Evolutionary conservation across 129 eudicot genomes (phyloP).

Genomic region (Centella asiatica): DNA sequence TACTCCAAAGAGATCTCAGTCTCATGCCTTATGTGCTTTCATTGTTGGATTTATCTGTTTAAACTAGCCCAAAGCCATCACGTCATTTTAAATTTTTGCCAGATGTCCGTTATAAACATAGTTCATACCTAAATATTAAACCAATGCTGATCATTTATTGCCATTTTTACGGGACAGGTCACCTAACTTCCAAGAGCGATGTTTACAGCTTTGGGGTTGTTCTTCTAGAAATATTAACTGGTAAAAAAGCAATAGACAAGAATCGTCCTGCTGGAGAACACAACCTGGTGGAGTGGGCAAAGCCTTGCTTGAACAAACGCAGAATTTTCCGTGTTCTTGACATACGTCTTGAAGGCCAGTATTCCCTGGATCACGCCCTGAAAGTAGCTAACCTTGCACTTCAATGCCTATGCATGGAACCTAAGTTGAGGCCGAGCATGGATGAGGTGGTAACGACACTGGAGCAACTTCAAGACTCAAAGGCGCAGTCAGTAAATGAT

Average conservation of each 20-base stretch:
- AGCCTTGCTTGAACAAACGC: constrained; percentile 61
- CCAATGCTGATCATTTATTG: neutral
- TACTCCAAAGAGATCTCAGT: neutral
- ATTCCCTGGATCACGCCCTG: constrained; percentile 51
- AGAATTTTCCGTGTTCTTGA: constrained; percentile 68
- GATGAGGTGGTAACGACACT: constrained; percentile 58
- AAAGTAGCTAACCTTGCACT: constrained; percentile 61
- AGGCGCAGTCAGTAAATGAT: constrained; percentile 20
- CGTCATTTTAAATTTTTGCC: neutral
- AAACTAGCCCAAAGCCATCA: no score
- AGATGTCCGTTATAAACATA: neutral
- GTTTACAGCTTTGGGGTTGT: constrained; percentile 90
- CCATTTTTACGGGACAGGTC: constrained; percentile 38
- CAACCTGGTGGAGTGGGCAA: constrained; percentile 86
- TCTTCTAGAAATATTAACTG: constrained; percentile 70
- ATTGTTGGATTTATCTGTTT: no score
- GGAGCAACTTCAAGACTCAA: constrained; percentile 55
- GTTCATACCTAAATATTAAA: neutral
- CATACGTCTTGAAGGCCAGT: constrained; percentile 78
- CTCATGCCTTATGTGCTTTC: neutral
- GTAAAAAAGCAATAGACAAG: constrained; percentile 83
- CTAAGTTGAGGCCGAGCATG: constrained; percentile 68
- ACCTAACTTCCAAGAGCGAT: constrained; percentile 70
- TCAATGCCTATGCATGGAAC: constrained; percentile 67
- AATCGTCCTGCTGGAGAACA: constrained; percentile 73